These are phyloP conservation scores for Talaromyces rugulosus DNA, from an alignment of 2,329 filamentous ascomycete genomes.

Conservation along the genomic window DNA sequence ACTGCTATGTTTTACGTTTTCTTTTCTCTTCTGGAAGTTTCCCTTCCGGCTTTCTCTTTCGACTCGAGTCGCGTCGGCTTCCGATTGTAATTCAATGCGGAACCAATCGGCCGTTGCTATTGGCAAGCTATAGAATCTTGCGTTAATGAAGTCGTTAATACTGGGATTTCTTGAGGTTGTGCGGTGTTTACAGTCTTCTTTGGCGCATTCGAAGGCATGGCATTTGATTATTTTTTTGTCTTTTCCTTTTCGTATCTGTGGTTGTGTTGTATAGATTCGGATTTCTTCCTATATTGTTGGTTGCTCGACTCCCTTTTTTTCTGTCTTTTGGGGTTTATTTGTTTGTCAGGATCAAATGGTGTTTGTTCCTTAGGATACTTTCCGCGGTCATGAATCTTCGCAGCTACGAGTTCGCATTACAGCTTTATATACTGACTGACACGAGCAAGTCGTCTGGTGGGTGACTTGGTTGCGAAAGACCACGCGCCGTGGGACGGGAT, in stretches of 20 bases:
- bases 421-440: too few species aligned
- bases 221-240: slow-evolving; percentile 5
- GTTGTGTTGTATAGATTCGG: slow-evolving; percentile 20
- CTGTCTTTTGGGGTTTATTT: background rate
- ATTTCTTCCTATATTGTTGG: background rate
- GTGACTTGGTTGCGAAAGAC: background rate
- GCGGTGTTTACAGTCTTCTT: slow-evolving; percentile 15
- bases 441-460: too few species aligned
- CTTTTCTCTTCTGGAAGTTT: background rate
- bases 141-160: background rate
- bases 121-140: background rate
- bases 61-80: background rate
- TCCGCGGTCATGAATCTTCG: background rate
- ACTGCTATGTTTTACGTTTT: background rate
- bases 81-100: background rate
- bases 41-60: background rate
- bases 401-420: too few species aligned
- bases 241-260: slow-evolving; percentile 21
- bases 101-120: background rate
- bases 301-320: background rate
- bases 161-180: background rate
- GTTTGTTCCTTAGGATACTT: background rate
- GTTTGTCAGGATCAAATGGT: background rate
- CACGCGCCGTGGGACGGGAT: background rate
- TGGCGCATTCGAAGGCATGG: slow-evolving; percentile 32